These are phyloP conservation scores for Obelidium mucronatum DNA, from an alignment of 192 early-diverging fungal genomes.

Conservation along the genomic window DNA sequence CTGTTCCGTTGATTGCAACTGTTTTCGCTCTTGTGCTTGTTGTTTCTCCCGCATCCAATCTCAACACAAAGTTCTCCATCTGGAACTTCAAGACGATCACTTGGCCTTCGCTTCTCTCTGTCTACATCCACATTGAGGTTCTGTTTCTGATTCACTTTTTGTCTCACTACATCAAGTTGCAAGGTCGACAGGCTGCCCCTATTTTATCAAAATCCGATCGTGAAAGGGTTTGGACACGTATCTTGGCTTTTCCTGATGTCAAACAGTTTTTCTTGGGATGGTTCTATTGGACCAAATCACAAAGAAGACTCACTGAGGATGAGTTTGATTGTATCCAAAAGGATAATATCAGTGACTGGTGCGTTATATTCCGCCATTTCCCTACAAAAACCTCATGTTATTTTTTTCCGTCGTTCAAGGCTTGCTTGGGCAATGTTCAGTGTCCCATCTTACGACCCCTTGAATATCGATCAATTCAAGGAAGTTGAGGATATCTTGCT, in stretches of 20 bases:
- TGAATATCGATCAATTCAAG: not conserved
- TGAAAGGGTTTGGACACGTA: not conserved
- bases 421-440: conserved; percentile 21
- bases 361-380: not conserved
- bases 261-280: conserved; percentile 5
- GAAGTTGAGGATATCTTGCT: not conserved
- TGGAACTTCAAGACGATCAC: not conserved
- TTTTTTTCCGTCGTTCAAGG: conserved; percentile 9
- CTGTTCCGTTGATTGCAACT: not conserved
- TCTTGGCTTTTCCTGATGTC: not conserved
- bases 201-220: not conserved
- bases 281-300: not conserved
- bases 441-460: not conserved
- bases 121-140: not conserved
- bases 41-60: too few species aligned
- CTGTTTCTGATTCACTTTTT: conserved; percentile 1
- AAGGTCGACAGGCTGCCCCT: not conserved
- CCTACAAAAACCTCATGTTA: not conserved
- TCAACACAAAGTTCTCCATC: too few species aligned
- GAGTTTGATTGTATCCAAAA: conserved; percentile 3
- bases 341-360: conserved; percentile 19
- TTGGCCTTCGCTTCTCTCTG: not conserved
- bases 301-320: not conserved
- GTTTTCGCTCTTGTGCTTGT: not conserved
- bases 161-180: not conserved